Evolutionary conservation across 208 protist species (phyloP).

Genomic region (Crithidia expoeki): DNA sequence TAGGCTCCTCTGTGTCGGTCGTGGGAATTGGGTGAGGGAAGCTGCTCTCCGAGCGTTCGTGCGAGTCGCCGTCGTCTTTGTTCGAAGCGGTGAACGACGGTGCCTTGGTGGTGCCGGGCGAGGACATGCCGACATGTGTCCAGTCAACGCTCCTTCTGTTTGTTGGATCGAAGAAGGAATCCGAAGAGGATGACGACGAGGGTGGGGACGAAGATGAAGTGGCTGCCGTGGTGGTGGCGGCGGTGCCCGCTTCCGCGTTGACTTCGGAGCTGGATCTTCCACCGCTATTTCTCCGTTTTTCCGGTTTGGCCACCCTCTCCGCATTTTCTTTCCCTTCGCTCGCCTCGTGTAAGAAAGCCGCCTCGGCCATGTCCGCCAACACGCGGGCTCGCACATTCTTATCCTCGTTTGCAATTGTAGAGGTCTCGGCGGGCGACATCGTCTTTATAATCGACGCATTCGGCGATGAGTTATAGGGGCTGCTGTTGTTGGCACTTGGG

Average conservation of each 20-base stretch:
- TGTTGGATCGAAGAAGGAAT: conserved; percentile 14
- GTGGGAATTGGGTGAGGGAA: neutral
- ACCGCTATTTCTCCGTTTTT: neutral
- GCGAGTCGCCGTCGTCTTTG: neutral
- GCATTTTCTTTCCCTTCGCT: neutral
- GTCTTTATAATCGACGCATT: conserved; percentile 18
- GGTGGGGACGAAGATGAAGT: neutral
- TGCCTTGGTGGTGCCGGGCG: conserved; percentile 3
- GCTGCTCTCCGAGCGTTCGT: neutral
- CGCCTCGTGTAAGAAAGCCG: conserved; percentile 7
- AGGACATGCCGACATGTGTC: conserved; percentile 3
- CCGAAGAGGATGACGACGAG: conserved; percentile 19
- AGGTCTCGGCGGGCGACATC: conserved; percentile 6
- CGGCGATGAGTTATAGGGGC: neutral
- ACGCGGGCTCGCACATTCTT: neutral
- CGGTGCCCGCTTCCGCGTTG: neutral
- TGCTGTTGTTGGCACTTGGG: neutral
- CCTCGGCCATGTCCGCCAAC: conserved; percentile 19
- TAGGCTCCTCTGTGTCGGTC: neutral
- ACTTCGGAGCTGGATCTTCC: neutral
- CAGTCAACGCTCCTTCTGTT: neutral
- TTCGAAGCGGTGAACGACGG: neutral
- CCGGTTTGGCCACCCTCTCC: neutral
- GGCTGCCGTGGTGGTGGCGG: neutral
- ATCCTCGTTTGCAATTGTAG: conserved; percentile 4